Percentiles rank a stretch among this genome's conserved stretches.
These are phyloP conservation scores for Chalciporus chontae DNA, from an alignment of 768 basidiomycete genomes.

Conservation along the genomic window DNA sequence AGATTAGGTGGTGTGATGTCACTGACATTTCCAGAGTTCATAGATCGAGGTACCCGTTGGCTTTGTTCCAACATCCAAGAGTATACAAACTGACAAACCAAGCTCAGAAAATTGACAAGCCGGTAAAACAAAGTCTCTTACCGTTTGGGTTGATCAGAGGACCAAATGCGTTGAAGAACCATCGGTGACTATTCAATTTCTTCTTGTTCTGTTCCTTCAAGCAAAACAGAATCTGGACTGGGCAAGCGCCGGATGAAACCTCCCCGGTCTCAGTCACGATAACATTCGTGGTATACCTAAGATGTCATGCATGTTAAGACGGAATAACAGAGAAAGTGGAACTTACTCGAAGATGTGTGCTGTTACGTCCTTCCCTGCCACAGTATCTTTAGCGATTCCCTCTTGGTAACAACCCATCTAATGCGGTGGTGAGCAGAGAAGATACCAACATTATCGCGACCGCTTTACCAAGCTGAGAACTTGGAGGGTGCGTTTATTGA, in stretches of 20 bases:
- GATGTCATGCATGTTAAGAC: conserved; percentile 1
- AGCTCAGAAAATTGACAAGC: neutral
- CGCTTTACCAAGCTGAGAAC: conserved; percentile 70
- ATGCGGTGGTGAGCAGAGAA: neutral
- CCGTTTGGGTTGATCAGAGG: conserved; percentile 84
- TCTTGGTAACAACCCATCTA: conserved; percentile 88
- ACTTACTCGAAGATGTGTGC: conserved; percentile 90
- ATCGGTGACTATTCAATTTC: conserved; percentile 92
- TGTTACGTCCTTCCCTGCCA: conserved; percentile 86
- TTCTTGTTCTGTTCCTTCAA: conserved; percentile 97
- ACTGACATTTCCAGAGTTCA: conserved; percentile 88
- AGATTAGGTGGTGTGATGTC: neutral
- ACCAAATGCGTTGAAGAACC: conserved; percentile 97
- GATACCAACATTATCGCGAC: conserved; percentile 3
- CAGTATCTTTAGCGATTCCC: conserved; percentile 85
- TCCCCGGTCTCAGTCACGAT: conserved; percentile 79
- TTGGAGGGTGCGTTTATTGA: conserved; percentile 89
- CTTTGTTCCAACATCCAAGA: conserved; percentile 94
- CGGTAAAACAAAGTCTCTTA: conserved; percentile 22
- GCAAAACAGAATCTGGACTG: conserved; percentile 87
- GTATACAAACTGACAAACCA: conserved; percentile 62
- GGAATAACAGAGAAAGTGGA: neutral
- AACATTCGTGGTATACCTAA: conserved; percentile 74
- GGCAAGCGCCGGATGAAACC: conserved; percentile 68
- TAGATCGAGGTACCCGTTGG: conserved; percentile 94